Conservation (phyloP, 2,329 filamentous ascomycete genomes). For the Clonostachys sp. region DNA sequence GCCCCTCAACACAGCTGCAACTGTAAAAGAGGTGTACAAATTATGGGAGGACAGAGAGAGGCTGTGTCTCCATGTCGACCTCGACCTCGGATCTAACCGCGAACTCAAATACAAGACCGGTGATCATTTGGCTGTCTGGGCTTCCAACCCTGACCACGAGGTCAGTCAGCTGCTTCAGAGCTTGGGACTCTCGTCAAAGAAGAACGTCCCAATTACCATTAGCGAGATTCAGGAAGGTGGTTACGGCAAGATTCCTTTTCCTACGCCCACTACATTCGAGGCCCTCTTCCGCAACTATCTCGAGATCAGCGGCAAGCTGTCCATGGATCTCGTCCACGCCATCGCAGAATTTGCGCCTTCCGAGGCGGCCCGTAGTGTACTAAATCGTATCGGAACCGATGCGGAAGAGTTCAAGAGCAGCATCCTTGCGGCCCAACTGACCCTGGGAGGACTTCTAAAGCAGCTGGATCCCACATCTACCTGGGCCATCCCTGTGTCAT, state of each 20-base stretch:
- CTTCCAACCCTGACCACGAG: constrained; percentile 28
- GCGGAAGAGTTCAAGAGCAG: constrained; percentile 93
- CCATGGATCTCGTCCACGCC: constrained; percentile 58
- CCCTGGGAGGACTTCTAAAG: constrained; percentile 81
- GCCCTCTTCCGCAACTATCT: constrained; percentile 91
- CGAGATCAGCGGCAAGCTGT: constrained; percentile 92
- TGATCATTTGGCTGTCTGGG: constrained; percentile 32
- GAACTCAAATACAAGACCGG: constrained; percentile 29
- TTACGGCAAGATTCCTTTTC: constrained; percentile 44
- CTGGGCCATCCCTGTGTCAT: constrained; percentile 71
- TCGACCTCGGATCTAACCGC: constrained; percentile 21
- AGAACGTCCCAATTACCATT: constrained; percentile 1
- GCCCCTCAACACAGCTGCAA: constrained; percentile 92
- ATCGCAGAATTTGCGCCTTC: constrained; percentile 84
- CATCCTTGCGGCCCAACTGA: constrained; percentile 76
- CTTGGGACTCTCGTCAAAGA: constrained; percentile 31
- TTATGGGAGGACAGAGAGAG: constrained; percentile 6
- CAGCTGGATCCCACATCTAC: constrained; percentile 66
- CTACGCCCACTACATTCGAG: constrained; percentile 94
- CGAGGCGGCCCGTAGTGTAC: constrained; percentile 82
- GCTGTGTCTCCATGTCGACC: constrained; percentile 27
- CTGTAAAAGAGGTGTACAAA: constrained; percentile 79
- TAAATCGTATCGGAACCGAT: constrained; percentile 68
- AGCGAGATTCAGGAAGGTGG: constrained; percentile 8
- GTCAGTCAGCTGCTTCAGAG: constrained; percentile 18